Conservation (phyloP, 371 early-diverging fungal genomes). For the Zychaea mexicana region DNA sequence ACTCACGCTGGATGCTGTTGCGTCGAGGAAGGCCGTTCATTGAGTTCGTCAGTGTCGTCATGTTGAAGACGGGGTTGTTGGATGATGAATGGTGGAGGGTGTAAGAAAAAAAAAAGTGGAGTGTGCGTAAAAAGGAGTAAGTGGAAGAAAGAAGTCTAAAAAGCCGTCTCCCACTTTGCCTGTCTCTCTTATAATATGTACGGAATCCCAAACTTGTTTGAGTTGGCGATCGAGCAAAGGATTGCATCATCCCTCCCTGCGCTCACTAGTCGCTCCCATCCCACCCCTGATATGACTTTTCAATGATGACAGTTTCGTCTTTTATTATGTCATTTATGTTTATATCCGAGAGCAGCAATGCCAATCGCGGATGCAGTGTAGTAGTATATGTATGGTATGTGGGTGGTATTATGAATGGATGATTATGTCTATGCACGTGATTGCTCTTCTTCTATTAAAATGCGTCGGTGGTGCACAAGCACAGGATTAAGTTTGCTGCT, state of each 20-base stretch:
- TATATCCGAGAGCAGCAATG: too few relatives aligned
- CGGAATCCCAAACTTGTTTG: too few relatives aligned
- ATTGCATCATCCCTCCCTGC: neutral
- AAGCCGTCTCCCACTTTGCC: too few relatives aligned
- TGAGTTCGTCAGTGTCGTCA: slow-evolving; percentile 17
- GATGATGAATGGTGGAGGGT: slow-evolving; percentile 4
- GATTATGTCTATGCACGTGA: neutral
- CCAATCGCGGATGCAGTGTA: neutral
- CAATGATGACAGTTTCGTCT: neutral
- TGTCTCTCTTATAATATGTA: too few relatives aligned
- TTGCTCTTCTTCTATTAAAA: neutral
- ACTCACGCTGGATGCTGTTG: slow-evolving; percentile 21
- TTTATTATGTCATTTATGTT: too few relatives aligned
- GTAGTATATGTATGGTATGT: neutral
- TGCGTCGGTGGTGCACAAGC: slow-evolving; percentile 1
- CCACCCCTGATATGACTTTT: neutral
- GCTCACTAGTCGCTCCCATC: neutral
- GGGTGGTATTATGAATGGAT: neutral
- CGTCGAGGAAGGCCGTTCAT: slow-evolving; percentile 4
- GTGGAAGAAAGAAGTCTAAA: neutral
- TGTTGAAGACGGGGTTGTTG: slow-evolving; percentile 30
- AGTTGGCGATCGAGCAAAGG: too few relatives aligned
- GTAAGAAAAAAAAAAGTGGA: slow-evolving; percentile 10
- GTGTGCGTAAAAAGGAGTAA: neutral
- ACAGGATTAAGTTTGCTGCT: neutral